These are phyloP conservation scores for Eryngium alpinum DNA, from an alignment of 140 eudicot species.

Conservation along the genomic window DNA sequence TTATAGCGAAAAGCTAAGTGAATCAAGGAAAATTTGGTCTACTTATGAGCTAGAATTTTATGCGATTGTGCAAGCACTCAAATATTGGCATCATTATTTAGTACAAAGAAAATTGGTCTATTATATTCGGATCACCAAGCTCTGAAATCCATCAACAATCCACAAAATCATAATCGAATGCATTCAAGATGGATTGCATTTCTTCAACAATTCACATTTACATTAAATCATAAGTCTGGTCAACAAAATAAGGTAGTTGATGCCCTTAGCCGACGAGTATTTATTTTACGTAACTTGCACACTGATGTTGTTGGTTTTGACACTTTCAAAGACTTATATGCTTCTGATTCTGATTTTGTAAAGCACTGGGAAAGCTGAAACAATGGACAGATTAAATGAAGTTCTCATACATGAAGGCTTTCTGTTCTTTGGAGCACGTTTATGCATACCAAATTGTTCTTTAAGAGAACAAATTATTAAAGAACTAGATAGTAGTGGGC, in stretches of 20 bases:
- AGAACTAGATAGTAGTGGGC: neutral
- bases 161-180: neutral
- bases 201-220: neutral
- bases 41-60: neutral
- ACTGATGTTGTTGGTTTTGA: neutral
- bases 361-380: neutral
- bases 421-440: neutral
- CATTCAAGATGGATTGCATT: neutral
- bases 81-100: neutral
- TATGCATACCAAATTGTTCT: neutral
- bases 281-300: neutral
- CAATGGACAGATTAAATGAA: neutral
- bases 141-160: neutral
- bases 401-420: neutral
- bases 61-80: neutral
- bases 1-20: neutral
- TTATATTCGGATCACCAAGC: neutral
- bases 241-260: neutral
- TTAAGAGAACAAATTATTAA: neutral
- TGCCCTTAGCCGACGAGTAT: neutral
- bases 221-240: neutral
- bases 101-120: neutral
- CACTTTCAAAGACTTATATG: neutral
- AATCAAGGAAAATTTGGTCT: neutral
- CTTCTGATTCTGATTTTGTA: neutral